Evolutionary conservation across 176 grass and related monocot genomes (phyloP).

Genomic region (Coix lacrymajobi): DNA sequence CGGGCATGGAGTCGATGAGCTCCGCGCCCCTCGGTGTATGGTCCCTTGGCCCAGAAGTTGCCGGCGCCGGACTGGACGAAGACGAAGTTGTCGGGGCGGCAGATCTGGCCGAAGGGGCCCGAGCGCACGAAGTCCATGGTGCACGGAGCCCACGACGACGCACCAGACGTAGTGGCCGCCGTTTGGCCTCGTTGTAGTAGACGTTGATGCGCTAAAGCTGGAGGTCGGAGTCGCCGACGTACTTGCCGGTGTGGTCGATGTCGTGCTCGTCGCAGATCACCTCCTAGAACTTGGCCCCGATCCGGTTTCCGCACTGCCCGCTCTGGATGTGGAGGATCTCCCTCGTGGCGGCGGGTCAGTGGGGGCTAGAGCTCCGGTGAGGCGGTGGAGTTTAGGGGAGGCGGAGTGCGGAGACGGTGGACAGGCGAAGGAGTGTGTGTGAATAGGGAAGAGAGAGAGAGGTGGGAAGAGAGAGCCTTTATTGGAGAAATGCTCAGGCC

Average conservation of each 20-base stretch:
- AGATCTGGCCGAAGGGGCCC: too few relatives aligned
- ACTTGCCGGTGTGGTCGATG: slow-evolving; percentile 81
- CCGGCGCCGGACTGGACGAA: too few relatives aligned
- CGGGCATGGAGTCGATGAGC: slow-evolving; percentile 83
- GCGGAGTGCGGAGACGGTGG: too few relatives aligned
- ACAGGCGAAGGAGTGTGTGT: background rate
- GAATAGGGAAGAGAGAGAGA: background rate
- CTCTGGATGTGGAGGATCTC: slow-evolving; percentile 95
- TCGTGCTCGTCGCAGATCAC: slow-evolving; percentile 95
- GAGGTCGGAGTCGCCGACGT: slow-evolving; percentile 69
- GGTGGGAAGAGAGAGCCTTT: too few relatives aligned
- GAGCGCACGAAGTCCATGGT: too few relatives aligned
- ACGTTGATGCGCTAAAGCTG: slow-evolving; percentile 94
- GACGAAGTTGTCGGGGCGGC: too few relatives aligned
- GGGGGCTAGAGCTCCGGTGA: background rate
- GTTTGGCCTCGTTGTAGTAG: slow-evolving; percentile 99
- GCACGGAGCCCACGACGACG: too few relatives aligned
- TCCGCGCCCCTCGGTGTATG: slow-evolving; percentile 91
- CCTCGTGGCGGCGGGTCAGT: slow-evolving; percentile 45
- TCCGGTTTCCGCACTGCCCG: slow-evolving; percentile 94
- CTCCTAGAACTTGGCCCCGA: slow-evolving; percentile 96
- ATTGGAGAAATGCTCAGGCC: too few relatives aligned
- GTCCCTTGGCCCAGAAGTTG: too few relatives aligned
- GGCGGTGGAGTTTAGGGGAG: background rate
- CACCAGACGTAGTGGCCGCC: too few relatives aligned